A percentile compares a stretch with the other conserved stretches of the same genome.
These are phyloP conservation scores for Hypoxylon sp. DNA, from an alignment of 2,329 filamentous ascomycete species.

Conservation along the genomic window DNA sequence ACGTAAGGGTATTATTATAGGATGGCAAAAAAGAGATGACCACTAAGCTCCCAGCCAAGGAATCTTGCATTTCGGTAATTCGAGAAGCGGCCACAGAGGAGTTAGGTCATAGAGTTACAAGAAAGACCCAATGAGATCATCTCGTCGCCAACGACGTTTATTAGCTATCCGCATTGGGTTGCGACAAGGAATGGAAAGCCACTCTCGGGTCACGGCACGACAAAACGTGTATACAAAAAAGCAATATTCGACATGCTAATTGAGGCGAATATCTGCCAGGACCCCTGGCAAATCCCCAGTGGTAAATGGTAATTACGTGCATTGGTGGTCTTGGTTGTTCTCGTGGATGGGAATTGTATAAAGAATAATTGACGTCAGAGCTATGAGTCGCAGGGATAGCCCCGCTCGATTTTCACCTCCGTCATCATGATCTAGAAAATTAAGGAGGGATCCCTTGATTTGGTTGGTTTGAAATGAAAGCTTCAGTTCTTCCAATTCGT, in stretches of 20 bases:
- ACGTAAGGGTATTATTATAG: background rate
- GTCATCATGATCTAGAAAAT: slow-evolving; percentile 32
- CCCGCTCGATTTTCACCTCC: slow-evolving; percentile 9
- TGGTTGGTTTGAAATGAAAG: background rate
- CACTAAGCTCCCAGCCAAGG: slow-evolving; percentile 15
- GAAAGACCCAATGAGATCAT: slow-evolving; percentile 34
- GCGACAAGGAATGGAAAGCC: too few relatives aligned
- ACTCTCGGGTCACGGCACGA: slow-evolving; percentile 29
- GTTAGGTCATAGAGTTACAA: slow-evolving; percentile 35
- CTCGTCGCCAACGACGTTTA: slow-evolving; percentile 3
- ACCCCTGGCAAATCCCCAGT: too few relatives aligned
- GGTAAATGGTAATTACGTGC: slow-evolving; percentile 28
- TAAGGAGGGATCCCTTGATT: slow-evolving; percentile 1
- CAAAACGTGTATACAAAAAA: slow-evolving; percentile 6
- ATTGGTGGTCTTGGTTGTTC: slow-evolving; percentile 12
- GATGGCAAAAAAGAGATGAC: slow-evolving; percentile 13
- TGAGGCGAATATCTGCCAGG: background rate
- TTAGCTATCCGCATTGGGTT: too few relatives aligned
- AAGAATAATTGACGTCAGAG: slow-evolving; percentile 33
- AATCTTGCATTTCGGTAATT: slow-evolving; percentile 11
- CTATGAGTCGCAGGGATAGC: slow-evolving; percentile 16
- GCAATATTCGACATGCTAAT: background rate
- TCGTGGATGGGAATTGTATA: slow-evolving; percentile 16
- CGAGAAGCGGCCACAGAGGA: slow-evolving; percentile 13
- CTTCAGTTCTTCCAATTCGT: slow-evolving; percentile 8